A percentile compares a stretch with the other conserved stretches of the same genome.
phyloP scores from a whole-genome alignment of 1,284 basidiomycete species.

The Trichosporon ovoides region DNA sequence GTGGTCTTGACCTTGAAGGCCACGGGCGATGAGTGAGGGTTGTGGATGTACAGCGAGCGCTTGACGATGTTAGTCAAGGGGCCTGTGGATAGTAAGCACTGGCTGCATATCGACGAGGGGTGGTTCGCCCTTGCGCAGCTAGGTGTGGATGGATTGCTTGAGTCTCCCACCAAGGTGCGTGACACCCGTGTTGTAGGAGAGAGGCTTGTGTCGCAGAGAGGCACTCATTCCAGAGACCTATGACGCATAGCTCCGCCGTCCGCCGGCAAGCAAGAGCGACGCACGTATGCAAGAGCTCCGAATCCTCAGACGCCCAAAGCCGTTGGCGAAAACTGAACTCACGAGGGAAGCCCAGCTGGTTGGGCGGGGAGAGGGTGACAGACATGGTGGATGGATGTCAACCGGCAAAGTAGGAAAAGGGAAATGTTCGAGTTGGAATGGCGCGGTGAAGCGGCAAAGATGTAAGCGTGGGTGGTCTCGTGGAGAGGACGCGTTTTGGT shows the following conservation, averaged over 20 bases:
- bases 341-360: constrained; percentile 56
- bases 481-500: neutral
- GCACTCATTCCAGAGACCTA: too few relatives aligned
- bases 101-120: too few relatives aligned
- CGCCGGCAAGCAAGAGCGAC: too few relatives aligned
- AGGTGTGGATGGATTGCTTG: too few relatives aligned
- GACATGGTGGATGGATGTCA: constrained; percentile 40
- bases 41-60: constrained; percentile 76
- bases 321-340: constrained; percentile 25
- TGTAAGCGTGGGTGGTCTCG: neutral
- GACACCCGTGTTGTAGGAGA: too few relatives aligned
- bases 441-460: neutral
- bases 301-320: too few relatives aligned
- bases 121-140: too few relatives aligned
- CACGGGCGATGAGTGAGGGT: constrained; percentile 79
- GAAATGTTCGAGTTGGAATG: neutral
- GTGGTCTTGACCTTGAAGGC: constrained; percentile 99
- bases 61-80: constrained; percentile 89
- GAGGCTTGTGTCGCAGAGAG: too few relatives aligned
- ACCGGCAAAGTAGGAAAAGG: neutral
- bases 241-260: too few relatives aligned
- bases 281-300: too few relatives aligned
- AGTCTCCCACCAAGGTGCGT: too few relatives aligned
- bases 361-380: constrained; percentile 52
- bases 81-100: constrained; percentile 57